Evolutionary conservation across 306 rosid species (phyloP).

Genomic region (Prinsepia uniflora): DNA sequence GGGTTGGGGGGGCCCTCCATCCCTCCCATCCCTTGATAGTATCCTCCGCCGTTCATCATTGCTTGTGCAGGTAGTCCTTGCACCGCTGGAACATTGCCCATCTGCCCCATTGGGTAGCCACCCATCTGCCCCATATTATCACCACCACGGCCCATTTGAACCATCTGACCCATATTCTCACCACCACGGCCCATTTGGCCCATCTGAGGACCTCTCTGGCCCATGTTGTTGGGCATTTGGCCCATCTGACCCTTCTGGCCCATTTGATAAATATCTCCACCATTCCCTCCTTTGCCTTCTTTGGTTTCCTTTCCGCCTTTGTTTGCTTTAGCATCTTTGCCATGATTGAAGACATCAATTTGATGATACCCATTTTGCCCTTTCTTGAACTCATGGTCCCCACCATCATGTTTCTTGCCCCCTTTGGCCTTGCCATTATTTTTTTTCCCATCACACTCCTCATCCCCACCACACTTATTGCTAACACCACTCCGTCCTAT

Average conservation of each 20-base stretch:
- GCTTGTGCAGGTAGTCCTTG: constrained; percentile 72
- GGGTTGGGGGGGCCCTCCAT: constrained; percentile 27
- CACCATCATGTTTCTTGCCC: constrained; percentile 34
- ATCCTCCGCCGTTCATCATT: constrained; percentile 53
- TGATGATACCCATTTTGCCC: constrained; percentile 44
- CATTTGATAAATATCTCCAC: constrained; percentile 6
- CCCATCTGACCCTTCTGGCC: neutral
- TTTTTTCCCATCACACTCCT: neutral
- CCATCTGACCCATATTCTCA: constrained; percentile 16
- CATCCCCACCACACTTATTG: neutral
- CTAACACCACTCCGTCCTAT: constrained; percentile 36
- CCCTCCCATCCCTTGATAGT: constrained; percentile 58
- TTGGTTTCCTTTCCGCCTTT: neutral
- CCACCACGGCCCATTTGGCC: constrained; percentile 21
- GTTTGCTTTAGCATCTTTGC: constrained; percentile 48
- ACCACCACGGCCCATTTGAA: constrained; percentile 26
- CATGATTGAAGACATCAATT: constrained; percentile 36
- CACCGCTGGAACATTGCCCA: constrained; percentile 59
- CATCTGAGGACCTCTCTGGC: constrained; percentile 3
- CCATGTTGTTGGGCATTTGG: neutral
- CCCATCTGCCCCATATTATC: constrained; percentile 25
- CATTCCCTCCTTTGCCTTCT: neutral
- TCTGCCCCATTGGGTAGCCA: constrained; percentile 35
- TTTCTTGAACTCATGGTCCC: constrained; percentile 27
- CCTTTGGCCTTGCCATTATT: constrained; percentile 38